Evolutionary conservation across 2,329 filamentous ascomycete genomes (phyloP).

Genomic region (Hortaea sp.): DNA sequence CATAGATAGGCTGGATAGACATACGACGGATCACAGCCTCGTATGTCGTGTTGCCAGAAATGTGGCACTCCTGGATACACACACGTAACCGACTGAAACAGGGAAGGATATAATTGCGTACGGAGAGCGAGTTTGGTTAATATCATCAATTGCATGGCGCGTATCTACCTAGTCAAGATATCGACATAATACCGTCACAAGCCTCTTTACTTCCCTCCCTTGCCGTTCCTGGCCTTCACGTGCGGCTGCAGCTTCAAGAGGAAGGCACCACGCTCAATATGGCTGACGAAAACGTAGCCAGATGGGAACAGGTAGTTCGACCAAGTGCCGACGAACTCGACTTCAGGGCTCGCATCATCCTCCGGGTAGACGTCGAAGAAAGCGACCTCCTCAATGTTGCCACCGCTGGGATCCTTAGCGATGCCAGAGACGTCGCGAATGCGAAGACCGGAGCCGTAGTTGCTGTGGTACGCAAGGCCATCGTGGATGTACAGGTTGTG

Average conservation of each 20-base stretch:
- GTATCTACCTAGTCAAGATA: no score
- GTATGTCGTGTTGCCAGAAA: no score
- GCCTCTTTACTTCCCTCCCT: neutral
- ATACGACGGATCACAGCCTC: no score
- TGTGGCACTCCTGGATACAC: no score
- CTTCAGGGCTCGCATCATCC: constrained; percentile 34
- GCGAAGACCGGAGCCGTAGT: constrained; percentile 28
- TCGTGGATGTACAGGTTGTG: constrained; percentile 34
- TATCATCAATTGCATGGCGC: no score
- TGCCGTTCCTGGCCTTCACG: neutral
- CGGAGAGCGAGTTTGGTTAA: no score
- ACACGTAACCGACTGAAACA: no score
- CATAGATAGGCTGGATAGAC: no score
- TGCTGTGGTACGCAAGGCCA: constrained; percentile 28
- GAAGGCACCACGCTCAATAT: constrained; percentile 43
- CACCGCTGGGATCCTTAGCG: constrained; percentile 35
- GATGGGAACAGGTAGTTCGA: constrained; percentile 41
- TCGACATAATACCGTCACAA: no score
- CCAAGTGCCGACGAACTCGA: constrained; percentile 35
- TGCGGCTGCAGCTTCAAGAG: constrained; percentile 30
- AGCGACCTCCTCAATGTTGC: constrained; percentile 36
- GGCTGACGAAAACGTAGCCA: constrained; percentile 43
- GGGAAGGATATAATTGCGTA: no score
- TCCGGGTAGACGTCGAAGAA: constrained; percentile 45
- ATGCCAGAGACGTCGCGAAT: constrained; percentile 28